Conservation (phyloP, 345 rosid species). For the Excoecaria agallocha region DNA sequence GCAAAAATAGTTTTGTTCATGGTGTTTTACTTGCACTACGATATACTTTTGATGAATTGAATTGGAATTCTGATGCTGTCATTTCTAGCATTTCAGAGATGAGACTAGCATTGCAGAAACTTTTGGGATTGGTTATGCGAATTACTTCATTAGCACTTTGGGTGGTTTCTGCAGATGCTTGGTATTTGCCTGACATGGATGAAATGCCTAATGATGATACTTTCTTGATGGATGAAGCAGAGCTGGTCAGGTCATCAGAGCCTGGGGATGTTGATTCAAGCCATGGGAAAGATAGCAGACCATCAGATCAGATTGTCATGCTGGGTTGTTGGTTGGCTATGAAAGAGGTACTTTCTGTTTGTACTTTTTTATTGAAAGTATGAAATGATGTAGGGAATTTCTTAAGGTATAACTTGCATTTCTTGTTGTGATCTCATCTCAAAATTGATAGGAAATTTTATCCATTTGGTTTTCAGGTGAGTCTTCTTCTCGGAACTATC, state of each 20-base stretch:
- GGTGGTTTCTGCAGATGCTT: constrained; percentile 98
- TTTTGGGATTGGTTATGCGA: constrained; percentile 66
- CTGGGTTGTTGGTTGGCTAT: constrained; percentile 98
- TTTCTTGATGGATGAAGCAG: constrained; percentile 47
- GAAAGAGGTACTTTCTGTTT: constrained; percentile 70
- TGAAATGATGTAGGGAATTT: not conserved
- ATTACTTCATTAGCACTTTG: constrained; percentile 88
- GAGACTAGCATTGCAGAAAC: constrained; percentile 66
- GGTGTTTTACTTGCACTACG: constrained; percentile 81
- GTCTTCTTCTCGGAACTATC: constrained; percentile 91
- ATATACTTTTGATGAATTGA: constrained; percentile 93
- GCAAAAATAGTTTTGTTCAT: constrained; percentile 88
- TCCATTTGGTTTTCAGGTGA: constrained; percentile 58
- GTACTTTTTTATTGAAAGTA: not conserved
- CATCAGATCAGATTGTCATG: constrained; percentile 83
- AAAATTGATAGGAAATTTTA: constrained; percentile 4
- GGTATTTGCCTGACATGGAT: constrained; percentile 82
- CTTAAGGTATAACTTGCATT: constrained; percentile 2
- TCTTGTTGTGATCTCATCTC: not conserved
- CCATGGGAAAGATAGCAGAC: constrained; percentile 37
- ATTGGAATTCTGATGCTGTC: constrained; percentile 74
- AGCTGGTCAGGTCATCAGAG: constrained; percentile 35
- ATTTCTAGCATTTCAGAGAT: constrained; percentile 58
- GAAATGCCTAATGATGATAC: constrained; percentile 66
- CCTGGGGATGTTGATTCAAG: constrained; percentile 39